Conservation (phyloP, 1,139 yeast genomes). For the Suhomyces yuchorum region DNA sequence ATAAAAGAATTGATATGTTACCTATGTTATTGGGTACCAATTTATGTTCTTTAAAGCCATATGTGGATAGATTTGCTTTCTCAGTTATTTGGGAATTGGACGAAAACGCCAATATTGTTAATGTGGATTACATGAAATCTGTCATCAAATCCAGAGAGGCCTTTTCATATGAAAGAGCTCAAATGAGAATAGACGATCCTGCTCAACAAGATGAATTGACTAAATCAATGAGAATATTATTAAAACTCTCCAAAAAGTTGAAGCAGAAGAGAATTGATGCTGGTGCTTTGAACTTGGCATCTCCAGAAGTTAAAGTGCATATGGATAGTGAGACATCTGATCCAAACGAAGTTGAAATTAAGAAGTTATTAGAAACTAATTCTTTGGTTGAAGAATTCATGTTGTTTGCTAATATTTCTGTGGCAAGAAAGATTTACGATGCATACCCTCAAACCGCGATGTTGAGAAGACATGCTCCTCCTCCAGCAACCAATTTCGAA, state of each 20-base stretch:
- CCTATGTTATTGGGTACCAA: slow-evolving; percentile 96
- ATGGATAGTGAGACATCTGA: slow-evolving; percentile 97
- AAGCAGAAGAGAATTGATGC: slow-evolving; percentile 87
- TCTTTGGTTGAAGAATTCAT: slow-evolving; percentile 97
- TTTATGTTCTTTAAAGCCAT: slow-evolving; percentile 90
- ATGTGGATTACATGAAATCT: slow-evolving; percentile 80
- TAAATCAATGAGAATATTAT: slow-evolving; percentile 80
- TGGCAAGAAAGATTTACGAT: slow-evolving; percentile 88
- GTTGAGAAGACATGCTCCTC: slow-evolving; percentile 96
- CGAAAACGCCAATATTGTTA: slow-evolving; percentile 81
- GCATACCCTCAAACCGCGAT: slow-evolving; percentile 97
- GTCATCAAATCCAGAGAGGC: slow-evolving; percentile 92
- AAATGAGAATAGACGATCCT: slow-evolving; percentile 83
- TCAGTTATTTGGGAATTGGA: slow-evolving; percentile 96
- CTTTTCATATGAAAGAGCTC: slow-evolving; percentile 93
- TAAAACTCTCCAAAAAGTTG: slow-evolving; percentile 75
- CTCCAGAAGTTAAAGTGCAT: slow-evolving; percentile 97
- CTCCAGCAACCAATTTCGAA: slow-evolving; percentile 93
- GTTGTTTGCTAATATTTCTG: slow-evolving; percentile 96
- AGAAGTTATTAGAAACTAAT: slow-evolving; percentile 84
- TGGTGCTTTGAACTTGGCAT: slow-evolving; percentile 95
- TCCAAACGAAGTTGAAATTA: slow-evolving; percentile 94
- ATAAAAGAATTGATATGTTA: slow-evolving; percentile 97
- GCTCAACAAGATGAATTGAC: slow-evolving; percentile 81
- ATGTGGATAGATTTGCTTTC: slow-evolving; percentile 94